Base-by-base conservation (phyloP, 2,329 filamentous ascomycete species). In the Xylariaceae sp. region DNA sequence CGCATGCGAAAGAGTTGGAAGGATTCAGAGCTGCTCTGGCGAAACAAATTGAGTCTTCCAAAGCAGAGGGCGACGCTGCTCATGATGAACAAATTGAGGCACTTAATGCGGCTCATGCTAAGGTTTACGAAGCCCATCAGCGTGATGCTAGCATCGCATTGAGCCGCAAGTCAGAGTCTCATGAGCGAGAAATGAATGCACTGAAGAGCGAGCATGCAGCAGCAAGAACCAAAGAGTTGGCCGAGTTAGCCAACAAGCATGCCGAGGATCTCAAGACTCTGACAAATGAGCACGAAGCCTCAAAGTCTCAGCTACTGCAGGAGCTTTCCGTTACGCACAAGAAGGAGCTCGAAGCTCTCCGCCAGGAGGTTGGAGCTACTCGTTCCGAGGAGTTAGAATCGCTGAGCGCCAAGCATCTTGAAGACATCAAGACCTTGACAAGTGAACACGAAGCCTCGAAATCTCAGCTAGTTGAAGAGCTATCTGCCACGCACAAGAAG, bases 31-130 rank as follows among this genome's bases (percentile, higher is more conserved):
- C 68, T 5, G 68, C 69, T 42, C 53, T 73, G 23, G 68, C 66
- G 30, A 73, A 73, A 51, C 71, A 73, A 55, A 58, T 71, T 2
- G 69, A 71, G 54, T 72, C 70, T 9, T 71, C 71, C 6, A 71
- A 71, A 59, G 62, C 58, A 0, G 70, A 71, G 60, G 70, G 69
- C n/a, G 61, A 71, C 30, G 69, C 62, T 4, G 67, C 71, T 18
- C 70, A 68, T 15, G 65, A 48, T 49, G 59, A 68, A 47, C 68
- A 70, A 49, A 71, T 73, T 30, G 70, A 71, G 44, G 69, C 69
- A 1, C 59, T 72, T 1, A 70, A 71, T 23, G 65, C 66, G 44
- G 71, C 70, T 8, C 70, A 73, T 47, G 63, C 63, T 13, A 68
- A 72, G 55, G 68, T 73, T 42, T 55, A 72, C 17, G 70, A 71